Evolutionary conservation across 2,329 filamentous ascomycete species (phyloP).

Genomic region (Microdochium paspali): DNA sequence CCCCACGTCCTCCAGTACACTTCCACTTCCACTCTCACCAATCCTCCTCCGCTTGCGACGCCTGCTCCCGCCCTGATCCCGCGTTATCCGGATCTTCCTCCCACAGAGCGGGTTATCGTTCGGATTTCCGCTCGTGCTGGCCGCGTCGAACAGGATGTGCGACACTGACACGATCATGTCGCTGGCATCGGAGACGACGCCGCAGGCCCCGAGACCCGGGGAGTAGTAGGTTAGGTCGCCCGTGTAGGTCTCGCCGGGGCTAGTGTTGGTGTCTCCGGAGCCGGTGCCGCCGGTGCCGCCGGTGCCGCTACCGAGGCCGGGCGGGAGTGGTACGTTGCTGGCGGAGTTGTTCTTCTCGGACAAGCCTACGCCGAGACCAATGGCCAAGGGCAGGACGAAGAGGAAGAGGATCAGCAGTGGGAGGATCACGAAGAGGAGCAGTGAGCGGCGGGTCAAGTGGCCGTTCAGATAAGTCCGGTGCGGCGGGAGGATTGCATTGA

Average conservation of each 20-base stretch:
- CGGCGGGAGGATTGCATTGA: constrained; percentile 13
- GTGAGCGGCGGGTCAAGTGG: constrained; percentile 10
- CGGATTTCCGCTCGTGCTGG: constrained; percentile 26
- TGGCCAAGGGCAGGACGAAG: constrained; percentile 11
- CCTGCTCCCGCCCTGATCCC: background rate
- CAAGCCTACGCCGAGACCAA: constrained; percentile 16
- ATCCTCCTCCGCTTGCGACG: background rate
- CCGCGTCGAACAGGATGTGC: constrained; percentile 56
- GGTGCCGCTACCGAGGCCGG: constrained; percentile 2
- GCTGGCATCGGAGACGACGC: constrained; percentile 37
- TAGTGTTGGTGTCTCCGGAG: too few species aligned
- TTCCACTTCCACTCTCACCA: background rate
- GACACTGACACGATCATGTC: constrained; percentile 61
- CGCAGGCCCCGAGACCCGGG: constrained; percentile 60
- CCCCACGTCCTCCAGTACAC: background rate
- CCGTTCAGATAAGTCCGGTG: constrained; percentile 12
- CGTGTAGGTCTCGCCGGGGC: constrained; percentile 23
- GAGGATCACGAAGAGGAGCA: constrained; percentile 12
- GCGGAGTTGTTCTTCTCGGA: constrained; percentile 5
- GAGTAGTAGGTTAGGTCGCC: constrained; percentile 64
- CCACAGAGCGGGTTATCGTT: constrained; percentile 28
- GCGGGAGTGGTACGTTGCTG: constrained; percentile 11
- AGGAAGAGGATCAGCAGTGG: constrained; percentile 11
- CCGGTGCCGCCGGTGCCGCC: background rate
- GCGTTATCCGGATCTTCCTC: background rate